Percentiles rank a stretch among this genome's conserved stretches.
Evolutionary conservation across 805 yeast genomes (phyloP).

Genomic region (Zygosaccharomyces bailii): DNA sequence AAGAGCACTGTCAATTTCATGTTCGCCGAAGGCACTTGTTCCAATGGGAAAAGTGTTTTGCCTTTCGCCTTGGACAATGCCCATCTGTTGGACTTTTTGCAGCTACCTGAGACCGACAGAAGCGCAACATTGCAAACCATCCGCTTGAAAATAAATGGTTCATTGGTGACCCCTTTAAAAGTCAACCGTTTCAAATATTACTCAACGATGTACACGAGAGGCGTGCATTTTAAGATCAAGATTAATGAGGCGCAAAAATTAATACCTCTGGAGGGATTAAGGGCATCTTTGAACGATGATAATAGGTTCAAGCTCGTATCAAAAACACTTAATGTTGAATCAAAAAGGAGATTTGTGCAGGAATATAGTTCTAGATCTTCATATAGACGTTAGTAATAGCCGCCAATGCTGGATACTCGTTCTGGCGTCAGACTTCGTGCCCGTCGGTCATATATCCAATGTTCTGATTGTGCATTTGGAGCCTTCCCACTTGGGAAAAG

Average conservation of each 20-base stretch:
- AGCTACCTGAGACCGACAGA: slow-evolving; percentile 7
- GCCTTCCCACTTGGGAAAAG: slow-evolving; percentile 29
- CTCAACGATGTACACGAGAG: slow-evolving; percentile 21
- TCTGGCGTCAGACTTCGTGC: slow-evolving; percentile 3
- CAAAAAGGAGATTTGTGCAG: slow-evolving; percentile 45
- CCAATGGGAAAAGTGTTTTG: slow-evolving; percentile 76
- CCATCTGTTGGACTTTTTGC: slow-evolving; percentile 22
- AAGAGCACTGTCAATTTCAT: slow-evolving; percentile 48
- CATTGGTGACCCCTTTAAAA: slow-evolving; percentile 36
- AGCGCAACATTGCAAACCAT: slow-evolving; percentile 25
- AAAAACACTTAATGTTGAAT: slow-evolving; percentile 39
- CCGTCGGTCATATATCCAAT: slow-evolving; percentile 25
- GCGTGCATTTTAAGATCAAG: slow-evolving; percentile 24
- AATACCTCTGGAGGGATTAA: slow-evolving; percentile 28
- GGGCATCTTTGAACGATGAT: slow-evolving; percentile 38
- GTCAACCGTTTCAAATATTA: slow-evolving; percentile 16
- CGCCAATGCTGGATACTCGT: slow-evolving; percentile 3
- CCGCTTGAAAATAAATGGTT: slow-evolving; percentile 30
- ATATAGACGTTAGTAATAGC: slow-evolving; percentile 11
- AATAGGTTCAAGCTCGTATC: slow-evolving; percentile 53
- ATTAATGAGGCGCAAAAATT: slow-evolving; percentile 24
- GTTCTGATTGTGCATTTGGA: slow-evolving; percentile 23
- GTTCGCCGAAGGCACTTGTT: slow-evolving; percentile 78
- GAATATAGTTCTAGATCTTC: slow-evolving; percentile 26
- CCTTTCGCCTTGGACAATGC: slow-evolving; percentile 44